A percentile compares a stretch with the other conserved stretches of the same genome.
Conservation (phyloP, 2,329 filamentous ascomycete genomes). For the Decorospora gaudefroyi region DNA sequence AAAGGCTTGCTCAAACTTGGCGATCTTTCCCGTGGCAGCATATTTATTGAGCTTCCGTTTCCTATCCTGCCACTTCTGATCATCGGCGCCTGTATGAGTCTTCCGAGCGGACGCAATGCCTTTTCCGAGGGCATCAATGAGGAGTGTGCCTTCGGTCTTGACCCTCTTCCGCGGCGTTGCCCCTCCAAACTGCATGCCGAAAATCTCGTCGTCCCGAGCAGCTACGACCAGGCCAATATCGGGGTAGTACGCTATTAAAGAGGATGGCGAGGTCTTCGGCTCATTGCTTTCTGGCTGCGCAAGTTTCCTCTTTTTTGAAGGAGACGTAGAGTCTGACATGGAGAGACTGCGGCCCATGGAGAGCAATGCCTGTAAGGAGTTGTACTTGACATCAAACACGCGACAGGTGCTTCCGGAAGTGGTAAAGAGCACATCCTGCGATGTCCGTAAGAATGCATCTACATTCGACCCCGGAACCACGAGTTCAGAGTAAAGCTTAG, state of each 20-base stretch:
- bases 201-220: conserved; percentile 64
- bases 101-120: conserved; percentile 51
- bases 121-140: conserved; percentile 75
- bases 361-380: conserved; percentile 53
- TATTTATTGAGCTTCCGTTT: conserved; percentile 45
- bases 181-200: conserved; percentile 63
- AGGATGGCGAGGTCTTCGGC: conserved; percentile 49
- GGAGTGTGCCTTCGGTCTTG: conserved; percentile 56
- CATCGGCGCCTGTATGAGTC: conserved; percentile 11
- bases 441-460: conserved; percentile 68
- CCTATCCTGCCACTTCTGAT: conserved; percentile 36
- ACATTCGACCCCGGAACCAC: conserved; percentile 58
- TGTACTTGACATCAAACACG: conserved; percentile 70
- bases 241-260: conserved; percentile 59
- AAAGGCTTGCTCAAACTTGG: conserved; percentile 51
- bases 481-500: conserved; percentile 60
- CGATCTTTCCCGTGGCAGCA: conserved; percentile 43
- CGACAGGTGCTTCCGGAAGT: conserved; percentile 60
- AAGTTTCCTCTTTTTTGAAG: conserved; percentile 44
- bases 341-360: conserved; percentile 32
- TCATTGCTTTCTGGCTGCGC: conserved; percentile 44
- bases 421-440: conserved; percentile 67
- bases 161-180: conserved; percentile 43
- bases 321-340: conserved; percentile 37
- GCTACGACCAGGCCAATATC: conserved; percentile 69